Conservation (phyloP, 306 rosid genomes). For the Notholithocarpus densiflorus region DNA sequence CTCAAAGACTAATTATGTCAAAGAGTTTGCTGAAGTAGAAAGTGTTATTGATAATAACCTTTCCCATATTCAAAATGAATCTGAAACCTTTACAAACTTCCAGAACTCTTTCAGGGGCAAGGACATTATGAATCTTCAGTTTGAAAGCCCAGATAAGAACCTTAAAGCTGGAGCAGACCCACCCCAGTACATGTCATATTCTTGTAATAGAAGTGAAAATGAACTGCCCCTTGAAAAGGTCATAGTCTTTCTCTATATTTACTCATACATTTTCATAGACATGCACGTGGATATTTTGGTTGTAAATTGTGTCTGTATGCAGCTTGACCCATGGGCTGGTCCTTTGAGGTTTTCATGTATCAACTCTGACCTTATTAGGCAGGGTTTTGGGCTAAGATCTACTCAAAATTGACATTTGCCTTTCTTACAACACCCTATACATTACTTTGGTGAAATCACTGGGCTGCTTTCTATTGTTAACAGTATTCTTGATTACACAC, state of each 20-base stretch:
- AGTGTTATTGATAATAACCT: constrained; percentile 15
- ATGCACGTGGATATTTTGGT: background rate
- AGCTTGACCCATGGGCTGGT: background rate
- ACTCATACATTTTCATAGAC: background rate
- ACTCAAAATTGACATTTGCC: constrained; percentile 1
- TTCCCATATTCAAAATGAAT: constrained; percentile 24
- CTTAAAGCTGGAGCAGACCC: constrained; percentile 17
- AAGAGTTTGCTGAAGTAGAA: constrained; percentile 26
- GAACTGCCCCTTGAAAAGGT: constrained; percentile 23
- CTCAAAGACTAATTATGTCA: constrained; percentile 7
- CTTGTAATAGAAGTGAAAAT: constrained; percentile 12
- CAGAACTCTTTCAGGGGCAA: constrained; percentile 24
- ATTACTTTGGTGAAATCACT: background rate
- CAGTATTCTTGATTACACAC: background rate
- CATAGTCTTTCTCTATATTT: constrained; percentile 1
- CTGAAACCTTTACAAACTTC: constrained; percentile 18
- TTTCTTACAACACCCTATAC: background rate
- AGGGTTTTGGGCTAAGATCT: background rate
- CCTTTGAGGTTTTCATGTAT: background rate
- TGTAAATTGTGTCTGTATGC: background rate
- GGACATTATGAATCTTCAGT: constrained; percentile 21
- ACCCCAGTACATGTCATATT: constrained; percentile 6
- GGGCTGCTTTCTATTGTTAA: background rate
- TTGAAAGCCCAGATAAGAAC: constrained; percentile 28
- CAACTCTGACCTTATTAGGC: background rate